Percentiles rank a stretch among this genome's conserved stretches.
Conservation (phyloP, 139 green algal species). For the Cymbomonas tetramitiformis region DNA sequence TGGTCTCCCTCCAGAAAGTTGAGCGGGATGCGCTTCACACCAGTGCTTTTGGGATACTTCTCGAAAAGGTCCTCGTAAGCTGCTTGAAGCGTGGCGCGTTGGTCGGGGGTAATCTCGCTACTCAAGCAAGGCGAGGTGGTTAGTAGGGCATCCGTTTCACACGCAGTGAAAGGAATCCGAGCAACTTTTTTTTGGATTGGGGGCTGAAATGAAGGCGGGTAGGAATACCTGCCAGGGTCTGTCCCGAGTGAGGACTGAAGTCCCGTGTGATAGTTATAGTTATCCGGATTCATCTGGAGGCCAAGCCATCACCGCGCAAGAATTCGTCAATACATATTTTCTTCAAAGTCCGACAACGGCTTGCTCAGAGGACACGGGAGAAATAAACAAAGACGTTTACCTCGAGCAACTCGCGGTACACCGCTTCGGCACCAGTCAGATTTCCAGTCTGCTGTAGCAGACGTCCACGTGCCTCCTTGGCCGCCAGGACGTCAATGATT, state of each 20-base stretch:
- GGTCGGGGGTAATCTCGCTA: neutral
- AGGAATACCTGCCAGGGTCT: neutral
- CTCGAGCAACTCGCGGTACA: slow-evolving; percentile 35
- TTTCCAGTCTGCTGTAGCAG: slow-evolving; percentile 42
- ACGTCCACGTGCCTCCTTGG: slow-evolving; percentile 41
- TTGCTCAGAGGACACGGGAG: no score
- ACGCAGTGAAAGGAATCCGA: no score
- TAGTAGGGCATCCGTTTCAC: no score
- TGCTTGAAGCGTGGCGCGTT: slow-evolving; percentile 26
- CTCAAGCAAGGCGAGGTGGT: no score
- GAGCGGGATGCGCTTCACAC: slow-evolving; percentile 59
- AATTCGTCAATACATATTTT: no score
- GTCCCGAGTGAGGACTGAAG: neutral
- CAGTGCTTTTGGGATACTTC: slow-evolving; percentile 36
- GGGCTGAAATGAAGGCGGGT: no score
- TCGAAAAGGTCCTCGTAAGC: slow-evolving; percentile 60
- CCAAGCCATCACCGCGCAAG: no score
- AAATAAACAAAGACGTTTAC: no score
- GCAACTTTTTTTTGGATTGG: no score
- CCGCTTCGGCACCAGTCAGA: slow-evolving; percentile 36
- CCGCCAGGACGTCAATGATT: slow-evolving; percentile 61
- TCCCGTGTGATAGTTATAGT: slow-evolving; percentile 19
- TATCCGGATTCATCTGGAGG: no score
- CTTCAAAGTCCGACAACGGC: no score
- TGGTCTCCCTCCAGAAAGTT: slow-evolving; percentile 53